Base-by-base conservation (phyloP, 2,329 filamentous ascomycete species). In the Colletotrichum filicis region DNA sequence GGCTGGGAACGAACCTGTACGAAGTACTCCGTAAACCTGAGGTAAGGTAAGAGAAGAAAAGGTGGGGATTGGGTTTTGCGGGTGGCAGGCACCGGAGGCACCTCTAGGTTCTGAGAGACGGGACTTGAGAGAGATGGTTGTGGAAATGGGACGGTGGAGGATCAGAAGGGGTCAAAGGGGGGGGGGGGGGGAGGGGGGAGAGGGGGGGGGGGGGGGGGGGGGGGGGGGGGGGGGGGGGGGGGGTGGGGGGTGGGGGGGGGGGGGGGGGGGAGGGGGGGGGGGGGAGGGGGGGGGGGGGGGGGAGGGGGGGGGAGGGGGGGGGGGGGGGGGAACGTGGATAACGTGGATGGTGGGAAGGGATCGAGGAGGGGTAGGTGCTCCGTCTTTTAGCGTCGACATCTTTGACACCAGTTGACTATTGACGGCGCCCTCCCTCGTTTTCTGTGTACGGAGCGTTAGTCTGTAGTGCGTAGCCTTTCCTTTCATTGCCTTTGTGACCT, bases 301-400 rank as follows among this genome's bases (percentile, higher is more conserved):
- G n/a, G n/a, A n/a, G n/a, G 24, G 49, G 7, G 42, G 24, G 49
- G 7, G 42, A 42, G 24, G 49, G 7, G 42, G 24, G 49, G 7
- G 42, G n/a, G 14, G 30, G 46, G 32, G 16, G 12, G 53, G 30
- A 24, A 37, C 22, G 62, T 42, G 22, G 30, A 30, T n/a, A 26
- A 55, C 32, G 57, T 16, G 42, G 56, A 24, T 55, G 61, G 42
- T 42, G 52, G 28, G 57, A 28, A 62, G 49, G 63, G 67, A 59
- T 55, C 49, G 62, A 30, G 56, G 71, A 71, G 66, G 66, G 66
- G 60, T 61, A 66, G 28, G 61, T 71, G 67, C 64, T 58, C 26
- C 35, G 46, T 22, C 30, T 32, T 59, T 58, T 72, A 72, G 64
- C 58, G 63, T 68, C 49, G 42, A 35, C 16, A 22, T 32, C 55